Base-by-base conservation (phyloP, 2,329 filamentous ascomycete genomes). In the Sporothrix variecibatus region DNA sequence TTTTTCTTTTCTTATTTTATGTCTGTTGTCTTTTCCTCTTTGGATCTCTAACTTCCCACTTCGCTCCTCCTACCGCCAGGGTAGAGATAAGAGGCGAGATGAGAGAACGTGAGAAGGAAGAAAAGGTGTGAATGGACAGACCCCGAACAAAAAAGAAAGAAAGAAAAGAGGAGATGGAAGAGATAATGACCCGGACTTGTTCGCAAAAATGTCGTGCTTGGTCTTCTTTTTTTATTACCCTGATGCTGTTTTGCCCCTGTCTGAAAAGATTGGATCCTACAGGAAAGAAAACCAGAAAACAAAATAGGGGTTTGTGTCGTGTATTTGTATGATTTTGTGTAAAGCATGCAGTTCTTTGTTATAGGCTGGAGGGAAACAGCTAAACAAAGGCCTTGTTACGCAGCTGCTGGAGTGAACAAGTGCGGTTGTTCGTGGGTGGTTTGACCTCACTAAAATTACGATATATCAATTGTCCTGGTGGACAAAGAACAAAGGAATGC, bases 1-100 rank as follows among this genome's bases (percentile, higher is more conserved):
- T 28, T 6, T 23, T 67, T 15, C 8, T 12, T 38, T 38, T 64
- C 20, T 23, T 17, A 1, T 11, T 31, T 58, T 26, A 17, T 20
- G n/a, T 67, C 62, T 28, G 62, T 9, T 43, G 12, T 15, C 26
- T 51, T 68, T 68, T 34, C 65, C 40, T 68, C 26, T 3, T n/a
- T 34, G 9, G 64, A n/a, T n/a, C 8, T 34, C 43, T 28, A 5
- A 0, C 34, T 4, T 51, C 26, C 34, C n/a, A 15, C 26, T n/a
- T 34, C 34, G 34, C 34, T 34, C 34, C 17, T 34, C 26, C 26
- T 67, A 68, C 65, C 46, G 8, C 65, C 65, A 68, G 65, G 65
- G 43, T 68, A 49, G 26, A 68, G 26, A 51, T 68, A 34, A 68
- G 65, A 23, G 12, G 26, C 65, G 58, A 62, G 58, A 40, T 62